Evolutionary conservation across 768 basidiomycete genomes (phyloP).

Genomic region (Lactarius vividus): DNA sequence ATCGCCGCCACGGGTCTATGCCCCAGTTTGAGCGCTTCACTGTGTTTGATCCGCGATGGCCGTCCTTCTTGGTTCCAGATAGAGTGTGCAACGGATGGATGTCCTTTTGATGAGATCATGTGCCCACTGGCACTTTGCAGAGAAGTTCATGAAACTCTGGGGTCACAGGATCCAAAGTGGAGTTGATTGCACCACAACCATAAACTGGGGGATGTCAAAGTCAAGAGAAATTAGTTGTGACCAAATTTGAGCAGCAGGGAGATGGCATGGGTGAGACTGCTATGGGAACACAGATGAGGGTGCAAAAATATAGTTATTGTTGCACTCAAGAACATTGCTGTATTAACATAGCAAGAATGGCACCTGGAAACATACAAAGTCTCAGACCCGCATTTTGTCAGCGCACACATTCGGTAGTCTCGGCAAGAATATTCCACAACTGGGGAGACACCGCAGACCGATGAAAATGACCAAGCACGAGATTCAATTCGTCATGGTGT

Average conservation of each 20-base stretch:
- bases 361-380: too few relatives aligned
- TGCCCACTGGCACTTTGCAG: slow-evolving; percentile 86
- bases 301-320: too few relatives aligned
- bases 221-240: not conserved
- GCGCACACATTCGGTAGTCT: too few relatives aligned
- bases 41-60: not conserved
- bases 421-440: slow-evolving; percentile 39
- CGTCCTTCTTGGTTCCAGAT: slow-evolving; percentile 33
- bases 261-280: too few relatives aligned
- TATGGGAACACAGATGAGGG: too few relatives aligned
- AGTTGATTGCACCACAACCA: slow-evolving; percentile 96
- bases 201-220: slow-evolving; percentile 55
- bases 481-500: too few relatives aligned
- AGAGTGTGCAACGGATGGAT: slow-evolving; percentile 52
- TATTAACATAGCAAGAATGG: too few relatives aligned
- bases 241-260: too few relatives aligned
- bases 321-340: too few relatives aligned
- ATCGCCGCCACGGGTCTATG: not conserved
- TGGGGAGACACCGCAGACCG: too few relatives aligned
- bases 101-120: slow-evolving; percentile 82
- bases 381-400: too few relatives aligned
- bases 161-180: slow-evolving; percentile 77
- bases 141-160: slow-evolving; percentile 83
- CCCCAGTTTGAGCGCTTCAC: slow-evolving; percentile 32
- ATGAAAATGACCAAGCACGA: too few relatives aligned